Base-by-base conservation (phyloP, 1,139 yeast genomes). In the Arxiozyma telluris region DNA sequence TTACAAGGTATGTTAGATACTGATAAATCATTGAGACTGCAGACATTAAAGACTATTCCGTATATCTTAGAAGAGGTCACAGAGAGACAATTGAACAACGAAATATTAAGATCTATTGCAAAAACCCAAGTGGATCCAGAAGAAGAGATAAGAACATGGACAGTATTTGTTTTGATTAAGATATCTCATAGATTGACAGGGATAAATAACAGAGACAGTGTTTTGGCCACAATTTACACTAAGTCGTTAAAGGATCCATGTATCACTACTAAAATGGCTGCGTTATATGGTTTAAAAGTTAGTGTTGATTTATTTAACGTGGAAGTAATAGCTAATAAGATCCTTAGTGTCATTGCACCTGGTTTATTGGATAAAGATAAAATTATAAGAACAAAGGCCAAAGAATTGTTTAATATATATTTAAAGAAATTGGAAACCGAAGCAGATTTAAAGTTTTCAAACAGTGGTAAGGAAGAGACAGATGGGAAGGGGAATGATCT, bases 321-420 rank as follows among this genome's bases (percentile, higher is more conserved):
- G 3, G 87, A 81, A 30, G 87, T 90, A 52, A 84, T 90, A 54
- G 87, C 96, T 58, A 81, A 83, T 41, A 87, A 85, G 65, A 79
- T 91, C n/a, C 71, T 93, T 57, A 94, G 96, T 0, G 89, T 90
- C 7, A 78, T 93, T 56, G 91, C 96, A 0, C 88, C 94, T 1
- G 81, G 93, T 0, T 73, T 93, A 56, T 77, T 93, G 69, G 98
- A 93, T 66, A 78, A 75, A 54, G 84, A 84, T 54, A 76, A 81
- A 1, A 77, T 80, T 53, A 93, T 91, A 1, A 75, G 98, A 54
- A 69, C 69, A 0, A 88, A 85, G 63, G 96, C 97, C 0, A 81
- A 80, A 59, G 71, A 76, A 51, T 76, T 89, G 0, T 83, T 90
- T 64, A 81, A 82, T 43, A 59, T 78, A 41, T 87, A 85, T 64